Base-by-base conservation (phyloP, 1,139 yeast genomes). In the Scheffersomyces parashehatae region DNA sequence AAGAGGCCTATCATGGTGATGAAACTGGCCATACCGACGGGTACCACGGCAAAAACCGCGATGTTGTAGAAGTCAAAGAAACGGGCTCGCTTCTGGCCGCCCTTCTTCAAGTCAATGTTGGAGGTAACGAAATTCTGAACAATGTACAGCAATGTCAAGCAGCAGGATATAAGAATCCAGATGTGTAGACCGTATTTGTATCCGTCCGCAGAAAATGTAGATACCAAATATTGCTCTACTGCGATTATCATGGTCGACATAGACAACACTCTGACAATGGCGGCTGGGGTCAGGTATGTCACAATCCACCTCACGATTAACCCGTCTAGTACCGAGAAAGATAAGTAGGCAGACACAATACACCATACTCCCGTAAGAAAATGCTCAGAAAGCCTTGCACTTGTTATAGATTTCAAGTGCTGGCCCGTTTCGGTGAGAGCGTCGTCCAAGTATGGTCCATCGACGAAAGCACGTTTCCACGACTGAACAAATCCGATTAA, bases 11-110 rank as follows among this genome's bases (percentile, higher is more conserved):
- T 72, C 96, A 91, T 89, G 4, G 98, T 90, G 26, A 91, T 67
- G 56, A 93, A 93, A 55, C 97, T 88, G 3, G 99, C 97, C 48
- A 93, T 58, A 0, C 99, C 99, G 20, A 93, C 91, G 0, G 99
- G 99, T 5, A 93, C 97, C 41, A 93, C 98, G 1, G 98, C 97
- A 70, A 88, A 93, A 1, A 93, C 97, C 1, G 88, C 91, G 39
- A 93, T 87, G 54, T 88, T 89, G 64, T 90, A 87, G 46, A 85
- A 73, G 58, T 86, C 90, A 51, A 93, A 81, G 50, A 90, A 87
- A 42, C 91, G 67, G 36, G 79, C 75, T 29, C 74, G 59, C 44
- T 64, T 56, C 42, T 69, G 69, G 8, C 71, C 71, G 0, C 56
- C 55, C 30, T 51, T 51, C 44, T 64, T 62, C 37, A 86, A 68